Evolutionary conservation across 345 rosid genomes (phyloP).

Genomic region (Citrus reticulata): DNA sequence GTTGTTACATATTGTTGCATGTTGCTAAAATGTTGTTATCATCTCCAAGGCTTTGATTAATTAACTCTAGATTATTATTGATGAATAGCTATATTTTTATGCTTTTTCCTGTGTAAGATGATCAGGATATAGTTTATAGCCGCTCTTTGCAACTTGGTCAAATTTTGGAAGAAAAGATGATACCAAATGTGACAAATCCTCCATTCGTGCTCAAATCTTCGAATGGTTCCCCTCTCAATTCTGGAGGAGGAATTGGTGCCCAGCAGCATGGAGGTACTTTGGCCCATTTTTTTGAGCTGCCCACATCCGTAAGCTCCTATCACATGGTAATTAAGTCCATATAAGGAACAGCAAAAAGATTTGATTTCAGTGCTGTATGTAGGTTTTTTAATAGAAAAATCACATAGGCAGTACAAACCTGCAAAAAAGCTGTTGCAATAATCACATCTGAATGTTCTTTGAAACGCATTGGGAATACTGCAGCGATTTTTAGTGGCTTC

Average conservation of each 20-base stretch:
- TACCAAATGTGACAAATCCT: slow-evolving; percentile 87
- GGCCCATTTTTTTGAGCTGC: slow-evolving; percentile 60
- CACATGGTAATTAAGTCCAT: slow-evolving; percentile 5
- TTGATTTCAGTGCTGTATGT: not conserved
- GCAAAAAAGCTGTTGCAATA: slow-evolving; percentile 79
- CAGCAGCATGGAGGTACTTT: slow-evolving; percentile 79
- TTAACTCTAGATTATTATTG: not conserved
- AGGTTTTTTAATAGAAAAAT: not conserved
- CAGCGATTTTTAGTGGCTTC: slow-evolving; percentile 58
- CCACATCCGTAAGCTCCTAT: slow-evolving; percentile 79
- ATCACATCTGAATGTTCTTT: slow-evolving; percentile 73
- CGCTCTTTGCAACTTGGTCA: not conserved
- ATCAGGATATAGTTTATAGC: not conserved
- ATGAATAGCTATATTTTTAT: not conserved
- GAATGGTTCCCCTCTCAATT: slow-evolving; percentile 73
- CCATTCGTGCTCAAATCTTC: slow-evolving; percentile 80
- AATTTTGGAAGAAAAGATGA: slow-evolving; percentile 6
- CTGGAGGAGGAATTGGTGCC: slow-evolving; percentile 89
- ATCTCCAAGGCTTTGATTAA: not conserved
- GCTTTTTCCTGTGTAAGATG: not conserved
- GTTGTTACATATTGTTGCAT: not conserved
- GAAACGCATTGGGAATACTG: slow-evolving; percentile 86
- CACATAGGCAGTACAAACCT: slow-evolving; percentile 37
- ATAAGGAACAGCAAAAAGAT: not conserved
- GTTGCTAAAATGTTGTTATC: not conserved